Evolutionary conservation across 164 flowering plant genomes (phyloP).

Genomic region (Sextonia rubra): DNA sequence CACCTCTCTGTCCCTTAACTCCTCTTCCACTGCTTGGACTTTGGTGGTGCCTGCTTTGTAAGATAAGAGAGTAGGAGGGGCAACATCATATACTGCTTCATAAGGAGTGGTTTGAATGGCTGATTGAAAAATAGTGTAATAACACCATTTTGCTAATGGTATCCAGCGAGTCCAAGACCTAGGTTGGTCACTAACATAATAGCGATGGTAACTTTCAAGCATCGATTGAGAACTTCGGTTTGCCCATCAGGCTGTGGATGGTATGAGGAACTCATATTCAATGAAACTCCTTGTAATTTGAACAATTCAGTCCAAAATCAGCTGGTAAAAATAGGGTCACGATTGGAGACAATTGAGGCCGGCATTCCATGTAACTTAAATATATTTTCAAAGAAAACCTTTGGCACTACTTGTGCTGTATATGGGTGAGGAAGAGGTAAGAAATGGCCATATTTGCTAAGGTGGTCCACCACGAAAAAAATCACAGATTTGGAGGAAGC

Average conservation of each 20-base stretch:
- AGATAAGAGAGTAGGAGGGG: background rate
- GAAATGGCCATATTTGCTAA: no score
- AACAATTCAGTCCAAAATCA: background rate
- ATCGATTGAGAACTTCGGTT: background rate
- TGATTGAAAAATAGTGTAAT: background rate
- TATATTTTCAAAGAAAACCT: no score
- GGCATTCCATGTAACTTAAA: background rate
- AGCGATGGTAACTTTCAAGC: background rate
- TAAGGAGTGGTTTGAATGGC: background rate
- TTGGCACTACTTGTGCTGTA: background rate
- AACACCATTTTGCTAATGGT: background rate
- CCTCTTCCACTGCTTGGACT: background rate
- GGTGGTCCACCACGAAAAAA: background rate
- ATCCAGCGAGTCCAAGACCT: background rate
- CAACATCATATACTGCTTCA: background rate
- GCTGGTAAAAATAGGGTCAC: slow-evolving; percentile 2
- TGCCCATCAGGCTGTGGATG: slow-evolving; percentile 6
- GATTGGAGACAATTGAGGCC: background rate
- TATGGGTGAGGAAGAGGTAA: slow-evolving; percentile 1
- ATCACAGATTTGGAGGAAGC: background rate
- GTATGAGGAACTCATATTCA: background rate
- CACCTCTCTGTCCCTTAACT: background rate
- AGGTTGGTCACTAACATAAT: background rate
- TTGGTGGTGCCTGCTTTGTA: background rate
- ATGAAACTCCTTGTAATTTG: background rate